Percentiles rank a stretch among this genome's conserved stretches.
Evolutionary conservation across 352 stramenopile species (phyloP).

Genomic region (Phytophthora citricola): DNA sequence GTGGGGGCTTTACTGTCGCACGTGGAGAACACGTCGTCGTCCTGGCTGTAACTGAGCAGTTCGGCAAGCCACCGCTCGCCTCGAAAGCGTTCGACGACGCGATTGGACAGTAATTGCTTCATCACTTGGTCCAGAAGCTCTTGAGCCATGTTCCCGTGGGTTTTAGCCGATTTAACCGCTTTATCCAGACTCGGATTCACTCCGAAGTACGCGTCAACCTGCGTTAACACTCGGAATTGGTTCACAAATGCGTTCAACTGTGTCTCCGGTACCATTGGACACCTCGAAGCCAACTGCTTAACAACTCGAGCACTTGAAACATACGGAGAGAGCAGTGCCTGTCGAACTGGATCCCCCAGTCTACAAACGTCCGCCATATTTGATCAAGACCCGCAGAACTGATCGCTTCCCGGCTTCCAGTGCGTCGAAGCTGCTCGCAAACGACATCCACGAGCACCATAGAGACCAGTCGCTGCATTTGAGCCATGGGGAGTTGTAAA

Average conservation of each 20-base stretch:
- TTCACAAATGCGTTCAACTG: constrained; percentile 44
- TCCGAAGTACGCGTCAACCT: constrained; percentile 57
- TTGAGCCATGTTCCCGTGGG: constrained; percentile 23
- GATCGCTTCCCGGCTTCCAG: constrained; percentile 23
- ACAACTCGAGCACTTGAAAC: constrained; percentile 23
- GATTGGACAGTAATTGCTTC: constrained; percentile 36
- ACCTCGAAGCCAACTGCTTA: constrained; percentile 34
- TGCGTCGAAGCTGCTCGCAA: constrained; percentile 38
- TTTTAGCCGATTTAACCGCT: constrained; percentile 30
- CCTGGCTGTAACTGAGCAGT: constrained; percentile 39
- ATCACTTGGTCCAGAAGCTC: constrained; percentile 40
- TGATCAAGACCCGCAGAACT: constrained; percentile 32
- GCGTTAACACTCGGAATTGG: constrained; percentile 45
- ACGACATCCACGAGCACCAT: constrained; percentile 44
- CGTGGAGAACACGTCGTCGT: constrained; percentile 33
- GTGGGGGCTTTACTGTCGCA: constrained; percentile 35
- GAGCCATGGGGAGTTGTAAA: constrained; percentile 38
- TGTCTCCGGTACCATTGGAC: constrained; percentile 42
- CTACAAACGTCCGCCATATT: constrained; percentile 33
- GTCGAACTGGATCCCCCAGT: constrained; percentile 31
- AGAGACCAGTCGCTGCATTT: constrained; percentile 29
- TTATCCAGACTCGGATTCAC: constrained; percentile 44
- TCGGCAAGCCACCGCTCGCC: constrained; percentile 64
- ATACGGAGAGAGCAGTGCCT: constrained; percentile 31
- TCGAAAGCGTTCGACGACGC: constrained; percentile 45